These are phyloP conservation scores for Yamadazyma blattariae DNA, from an alignment of 1,139 yeast genomes.

Conservation along the genomic window DNA sequence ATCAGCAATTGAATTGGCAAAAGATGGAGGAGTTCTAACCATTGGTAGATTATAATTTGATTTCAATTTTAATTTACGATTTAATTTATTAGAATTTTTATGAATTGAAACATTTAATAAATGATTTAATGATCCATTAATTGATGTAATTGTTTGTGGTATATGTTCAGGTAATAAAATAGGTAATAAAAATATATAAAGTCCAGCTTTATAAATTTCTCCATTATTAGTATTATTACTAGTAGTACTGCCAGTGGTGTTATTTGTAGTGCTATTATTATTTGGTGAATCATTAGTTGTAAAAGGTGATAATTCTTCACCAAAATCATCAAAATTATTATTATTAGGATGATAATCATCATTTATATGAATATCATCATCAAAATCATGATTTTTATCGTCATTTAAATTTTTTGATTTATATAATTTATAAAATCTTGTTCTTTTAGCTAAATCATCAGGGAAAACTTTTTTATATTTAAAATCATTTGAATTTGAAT, in stretches of 20 bases:
- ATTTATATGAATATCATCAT: constrained; percentile 1
- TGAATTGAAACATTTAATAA: constrained; percentile 27
- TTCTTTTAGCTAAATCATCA: constrained; percentile 34
- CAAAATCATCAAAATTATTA: constrained; percentile 1
- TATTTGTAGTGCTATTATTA: constrained; percentile 1
- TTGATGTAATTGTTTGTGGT: constrained; percentile 67
- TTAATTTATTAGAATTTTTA: constrained; percentile 36
- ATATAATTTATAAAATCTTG: constrained; percentile 32
- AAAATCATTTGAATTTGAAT: constrained; percentile 34
- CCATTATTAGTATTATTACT: constrained; percentile 1
- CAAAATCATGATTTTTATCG: constrained; percentile 7
- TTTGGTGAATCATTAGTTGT: neutral
- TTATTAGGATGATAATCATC: no score
- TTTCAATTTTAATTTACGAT: constrained; percentile 27
- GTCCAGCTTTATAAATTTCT: constrained; percentile 58
- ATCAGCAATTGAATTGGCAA: constrained; percentile 67
- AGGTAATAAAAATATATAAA: constrained; percentile 76
- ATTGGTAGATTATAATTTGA: constrained; percentile 45
- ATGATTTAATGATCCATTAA: constrained; percentile 48
- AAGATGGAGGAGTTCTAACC: constrained; percentile 79
- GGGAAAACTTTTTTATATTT: constrained; percentile 27
- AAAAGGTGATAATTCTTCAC: neutral
- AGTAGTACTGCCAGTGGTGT: constrained; percentile 2
- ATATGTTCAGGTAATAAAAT: constrained; percentile 65
- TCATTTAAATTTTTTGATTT: constrained; percentile 18